phyloP scores from a whole-genome alignment of 2,329 filamentous ascomycete species.

The Venturia nashicola region DNA sequence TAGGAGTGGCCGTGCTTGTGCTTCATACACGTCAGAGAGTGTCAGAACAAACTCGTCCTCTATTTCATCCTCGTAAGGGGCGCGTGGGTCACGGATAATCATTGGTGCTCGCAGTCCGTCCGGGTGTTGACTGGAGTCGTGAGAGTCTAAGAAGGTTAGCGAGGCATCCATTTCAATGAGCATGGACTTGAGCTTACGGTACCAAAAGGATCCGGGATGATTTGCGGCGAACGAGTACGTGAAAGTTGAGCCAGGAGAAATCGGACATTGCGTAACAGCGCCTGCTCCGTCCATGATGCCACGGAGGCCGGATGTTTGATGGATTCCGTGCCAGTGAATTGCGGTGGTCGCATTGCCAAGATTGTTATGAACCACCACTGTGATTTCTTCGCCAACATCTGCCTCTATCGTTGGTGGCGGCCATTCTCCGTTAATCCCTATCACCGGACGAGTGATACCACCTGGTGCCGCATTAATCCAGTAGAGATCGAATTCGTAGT shows the following conservation, averaged over 20 bases:
- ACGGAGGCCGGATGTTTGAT: constrained; percentile 39
- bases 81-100: constrained; percentile 48
- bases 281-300: constrained; percentile 62
- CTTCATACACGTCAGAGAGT: constrained; percentile 63
- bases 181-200: constrained; percentile 24
- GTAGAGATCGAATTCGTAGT: constrained; percentile 41
- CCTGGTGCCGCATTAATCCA: constrained; percentile 66
- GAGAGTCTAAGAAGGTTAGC: constrained; percentile 45
- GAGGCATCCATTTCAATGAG: not conserved
- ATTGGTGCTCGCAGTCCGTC: constrained; percentile 58
- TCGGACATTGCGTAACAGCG: constrained; percentile 54
- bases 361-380: constrained; percentile 47
- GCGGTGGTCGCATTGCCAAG: constrained; percentile 52
- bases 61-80: constrained; percentile 39
- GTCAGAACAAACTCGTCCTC: constrained; percentile 52
- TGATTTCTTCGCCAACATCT: constrained; percentile 47
- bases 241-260: constrained; percentile 49
- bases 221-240: constrained; percentile 55
- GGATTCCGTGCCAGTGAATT: constrained; percentile 53
- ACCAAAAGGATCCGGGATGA: constrained; percentile 43
- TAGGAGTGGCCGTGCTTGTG: constrained; percentile 34
- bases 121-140: constrained; percentile 50
- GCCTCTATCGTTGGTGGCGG: constrained; percentile 56
- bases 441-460: constrained; percentile 50
- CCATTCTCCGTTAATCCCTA: constrained; percentile 68